Percentiles rank a stretch among this genome's conserved stretches.
Evolutionary conservation across 345 rosid genomes (phyloP).

Genomic region (Corchorus capsularis): DNA sequence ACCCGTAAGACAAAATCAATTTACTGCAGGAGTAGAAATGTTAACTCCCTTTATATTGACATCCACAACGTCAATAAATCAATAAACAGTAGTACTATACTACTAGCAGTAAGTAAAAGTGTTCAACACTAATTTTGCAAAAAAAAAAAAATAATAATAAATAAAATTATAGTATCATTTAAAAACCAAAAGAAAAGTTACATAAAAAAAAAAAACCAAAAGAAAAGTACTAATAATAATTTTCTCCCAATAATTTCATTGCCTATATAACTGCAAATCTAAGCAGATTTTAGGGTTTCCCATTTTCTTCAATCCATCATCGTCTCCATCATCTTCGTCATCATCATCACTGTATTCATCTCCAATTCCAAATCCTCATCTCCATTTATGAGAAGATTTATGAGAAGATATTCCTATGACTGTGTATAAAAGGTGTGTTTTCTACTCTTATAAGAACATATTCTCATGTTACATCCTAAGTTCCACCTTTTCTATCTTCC

Average conservation of each 20-base stretch:
- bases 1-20: too few relatives aligned
- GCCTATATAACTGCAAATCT: conserved; percentile 42
- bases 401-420: conserved; percentile 22
- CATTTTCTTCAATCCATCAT: background rate
- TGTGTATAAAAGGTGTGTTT: conserved; percentile 43
- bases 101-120: too few relatives aligned
- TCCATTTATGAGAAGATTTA: conserved; percentile 31
- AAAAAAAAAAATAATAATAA: too few relatives aligned
- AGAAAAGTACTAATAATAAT: background rate
- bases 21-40: too few relatives aligned
- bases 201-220: background rate
- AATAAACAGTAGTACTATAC: too few relatives aligned
- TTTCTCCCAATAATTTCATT: conserved; percentile 24
- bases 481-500: conserved; percentile 10
- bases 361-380: conserved; percentile 33
- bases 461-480: background rate
- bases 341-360: conserved; percentile 16
- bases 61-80: too few relatives aligned
- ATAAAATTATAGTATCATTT: background rate
- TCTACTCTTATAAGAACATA: background rate
- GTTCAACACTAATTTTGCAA: too few relatives aligned
- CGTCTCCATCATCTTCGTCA: conserved; percentile 29
- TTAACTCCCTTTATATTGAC: too few relatives aligned
- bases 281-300: conserved; percentile 44
- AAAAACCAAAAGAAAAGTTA: background rate